These are phyloP conservation scores for Penicillium sp. DNA, from an alignment of 2,329 filamentous ascomycete genomes.

Conservation along the genomic window DNA sequence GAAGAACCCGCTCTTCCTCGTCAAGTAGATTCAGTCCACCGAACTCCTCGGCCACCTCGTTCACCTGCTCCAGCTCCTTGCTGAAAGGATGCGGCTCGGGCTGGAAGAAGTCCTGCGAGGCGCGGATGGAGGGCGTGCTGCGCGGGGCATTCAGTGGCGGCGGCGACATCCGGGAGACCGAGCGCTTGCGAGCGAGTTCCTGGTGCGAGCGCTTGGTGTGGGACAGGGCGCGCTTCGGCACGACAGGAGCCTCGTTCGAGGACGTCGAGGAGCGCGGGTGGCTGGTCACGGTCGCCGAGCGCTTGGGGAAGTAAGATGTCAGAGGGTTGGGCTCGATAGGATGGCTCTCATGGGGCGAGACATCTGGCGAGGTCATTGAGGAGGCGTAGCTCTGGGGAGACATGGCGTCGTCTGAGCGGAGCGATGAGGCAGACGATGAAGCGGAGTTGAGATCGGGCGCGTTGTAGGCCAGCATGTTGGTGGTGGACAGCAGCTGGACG, in stretches of 20 bases:
- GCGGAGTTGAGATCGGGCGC: constrained; percentile 73
- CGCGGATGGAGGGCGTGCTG: constrained; percentile 36
- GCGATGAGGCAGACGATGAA: constrained; percentile 54
- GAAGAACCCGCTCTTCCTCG: constrained; percentile 72
- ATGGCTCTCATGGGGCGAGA: constrained; percentile 43
- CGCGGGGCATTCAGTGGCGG: constrained; percentile 42
- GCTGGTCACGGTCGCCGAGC: constrained; percentile 67
- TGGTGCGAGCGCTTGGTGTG: constrained; percentile 89
- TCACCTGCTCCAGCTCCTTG: constrained; percentile 85
- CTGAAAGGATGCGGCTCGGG: constrained; percentile 71
- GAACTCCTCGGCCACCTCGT: constrained; percentile 90
- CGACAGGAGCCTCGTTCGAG: constrained; percentile 60
- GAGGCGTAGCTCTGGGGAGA: constrained; percentile 54
- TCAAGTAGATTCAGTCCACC: constrained; percentile 65
- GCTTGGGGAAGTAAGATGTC: constrained; percentile 66
- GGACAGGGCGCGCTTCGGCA: constrained; percentile 78
- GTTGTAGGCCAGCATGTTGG: constrained; percentile 94
- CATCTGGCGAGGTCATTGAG: constrained; percentile 51
- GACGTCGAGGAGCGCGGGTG: constrained; percentile 51
- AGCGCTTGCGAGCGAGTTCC: constrained; percentile 69
- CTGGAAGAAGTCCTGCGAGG: constrained; percentile 41
- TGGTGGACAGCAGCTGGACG: constrained; percentile 85
- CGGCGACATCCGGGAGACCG: constrained; percentile 56
- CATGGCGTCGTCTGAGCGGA: constrained; percentile 65
- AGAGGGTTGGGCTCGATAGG: constrained; percentile 58